Percentiles rank a stretch among this genome's conserved stretches.
Evolutionary conservation across 2,329 filamentous ascomycete species (phyloP).

Genomic region (Pseudocercospora fuligena): DNA sequence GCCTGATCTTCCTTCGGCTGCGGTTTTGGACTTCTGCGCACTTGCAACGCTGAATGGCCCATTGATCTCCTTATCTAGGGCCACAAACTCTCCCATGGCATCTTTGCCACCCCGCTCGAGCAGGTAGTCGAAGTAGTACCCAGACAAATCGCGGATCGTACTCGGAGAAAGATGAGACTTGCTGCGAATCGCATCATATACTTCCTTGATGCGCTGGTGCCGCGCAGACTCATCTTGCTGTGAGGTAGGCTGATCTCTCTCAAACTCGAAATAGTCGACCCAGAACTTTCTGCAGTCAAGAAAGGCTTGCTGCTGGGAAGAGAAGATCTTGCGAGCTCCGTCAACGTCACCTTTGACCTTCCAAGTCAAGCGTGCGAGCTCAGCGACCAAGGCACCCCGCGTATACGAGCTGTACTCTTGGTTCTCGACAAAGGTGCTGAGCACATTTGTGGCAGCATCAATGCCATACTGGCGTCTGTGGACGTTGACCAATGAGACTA

Average conservation of each 20-base stretch:
- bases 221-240: conserved; percentile 67
- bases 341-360: conserved; percentile 76
- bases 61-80: conserved; percentile 83
- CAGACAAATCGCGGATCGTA: conserved; percentile 74
- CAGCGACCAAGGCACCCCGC: conserved; percentile 84
- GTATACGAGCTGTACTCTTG: conserved; percentile 63
- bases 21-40: conserved; percentile 1
- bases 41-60: conserved; percentile 55
- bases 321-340: conserved; percentile 82
- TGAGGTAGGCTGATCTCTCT: conserved; percentile 78
- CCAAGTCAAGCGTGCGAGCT: conserved; percentile 87
- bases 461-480: conserved; percentile 81
- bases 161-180: conserved; percentile 72
- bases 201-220: conserved; percentile 75
- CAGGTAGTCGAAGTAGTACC: conserved; percentile 81
- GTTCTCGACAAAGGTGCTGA: conserved; percentile 73
- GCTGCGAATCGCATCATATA: conserved; percentile 74
- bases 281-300: conserved; percentile 87
- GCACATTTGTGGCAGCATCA: conserved; percentile 81
- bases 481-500: conserved; percentile 85
- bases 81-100: conserved; percentile 83
- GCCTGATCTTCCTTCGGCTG: conserved; percentile 1
- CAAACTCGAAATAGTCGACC: conserved; percentile 86
- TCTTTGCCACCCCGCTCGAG: conserved; percentile 81
- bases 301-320: conserved; percentile 82